Percentiles rank a stretch among this genome's conserved stretches.
phyloP scores from a whole-genome alignment of 805 yeast genomes.

The Lachancea dasiensis region DNA sequence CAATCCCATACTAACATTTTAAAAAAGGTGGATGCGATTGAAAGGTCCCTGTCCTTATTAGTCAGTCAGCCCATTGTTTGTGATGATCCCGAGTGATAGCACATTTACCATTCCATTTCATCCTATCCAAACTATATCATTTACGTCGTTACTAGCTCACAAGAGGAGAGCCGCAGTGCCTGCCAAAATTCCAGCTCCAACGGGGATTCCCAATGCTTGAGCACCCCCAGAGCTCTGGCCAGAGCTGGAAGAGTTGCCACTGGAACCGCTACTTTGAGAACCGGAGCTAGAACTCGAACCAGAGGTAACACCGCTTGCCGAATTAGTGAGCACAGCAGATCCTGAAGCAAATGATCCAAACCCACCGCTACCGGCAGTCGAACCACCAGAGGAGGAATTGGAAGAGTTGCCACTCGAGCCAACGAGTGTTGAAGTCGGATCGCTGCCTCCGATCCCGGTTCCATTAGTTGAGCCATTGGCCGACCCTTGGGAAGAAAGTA shows the following conservation, averaged over 20 bases:
- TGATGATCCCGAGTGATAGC: too few relatives aligned
- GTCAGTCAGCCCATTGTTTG: neutral
- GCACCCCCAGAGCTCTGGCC: constrained; percentile 9
- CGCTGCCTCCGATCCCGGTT: neutral
- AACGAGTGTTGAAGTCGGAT: neutral
- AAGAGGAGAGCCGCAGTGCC: constrained; percentile 5
- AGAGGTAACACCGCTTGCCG: neutral
- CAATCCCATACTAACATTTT: neutral
- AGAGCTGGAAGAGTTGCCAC: neutral
- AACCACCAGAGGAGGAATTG: too few relatives aligned
- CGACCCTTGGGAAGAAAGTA: neutral
- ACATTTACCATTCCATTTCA: neutral
- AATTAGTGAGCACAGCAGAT: too few relatives aligned
- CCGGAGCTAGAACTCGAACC: constrained; percentile 1
- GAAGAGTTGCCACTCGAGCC: too few relatives aligned
- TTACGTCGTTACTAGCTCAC: neutral
- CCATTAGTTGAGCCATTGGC: constrained; percentile 1
- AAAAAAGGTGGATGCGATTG: constrained; percentile 8
- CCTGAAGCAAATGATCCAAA: too few relatives aligned
- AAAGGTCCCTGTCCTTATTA: constrained; percentile 1
- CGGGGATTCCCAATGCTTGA: constrained; percentile 3
- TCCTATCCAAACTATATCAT: neutral
- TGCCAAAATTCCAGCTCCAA: constrained; percentile 7
- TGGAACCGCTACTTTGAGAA: neutral
- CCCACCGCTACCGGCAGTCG: too few relatives aligned